These are phyloP conservation scores for Hypericum perforatum DNA, from an alignment of 345 rosid genomes.

Conservation along the genomic window DNA sequence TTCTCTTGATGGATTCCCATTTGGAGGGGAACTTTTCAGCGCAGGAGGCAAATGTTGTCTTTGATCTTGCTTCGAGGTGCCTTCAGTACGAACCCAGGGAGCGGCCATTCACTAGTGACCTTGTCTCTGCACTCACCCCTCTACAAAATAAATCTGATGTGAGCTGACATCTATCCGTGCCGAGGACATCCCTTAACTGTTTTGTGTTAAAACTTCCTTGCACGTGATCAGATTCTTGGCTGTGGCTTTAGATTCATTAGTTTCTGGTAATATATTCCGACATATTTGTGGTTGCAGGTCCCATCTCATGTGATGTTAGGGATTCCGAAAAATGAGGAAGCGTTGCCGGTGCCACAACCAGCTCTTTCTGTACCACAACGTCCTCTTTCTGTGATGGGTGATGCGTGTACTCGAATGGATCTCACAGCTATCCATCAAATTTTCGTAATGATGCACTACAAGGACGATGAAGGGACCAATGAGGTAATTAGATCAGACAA, in stretches of 20 bases:
- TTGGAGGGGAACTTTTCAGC: conserved; percentile 70
- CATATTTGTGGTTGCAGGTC: conserved; percentile 31
- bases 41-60: conserved; percentile 71
- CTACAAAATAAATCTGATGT: conserved; percentile 61
- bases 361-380: conserved; percentile 52
- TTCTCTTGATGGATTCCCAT: conserved; percentile 71
- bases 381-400: conserved; percentile 61
- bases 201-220: neutral
- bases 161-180: conserved; percentile 15
- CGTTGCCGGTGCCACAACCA: conserved; percentile 50
- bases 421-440: conserved; percentile 82
- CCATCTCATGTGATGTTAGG: conserved; percentile 78
- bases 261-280: neutral
- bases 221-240: neutral
- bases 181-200: neutral
- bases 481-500: conserved; percentile 40
- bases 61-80: conserved; percentile 73
- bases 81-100: conserved; percentile 69
- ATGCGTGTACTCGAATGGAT: conserved; percentile 76
- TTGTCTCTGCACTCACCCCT: conserved; percentile 54
- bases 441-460: conserved; percentile 66
- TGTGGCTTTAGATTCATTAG: neutral
- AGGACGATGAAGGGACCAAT: conserved; percentile 78
- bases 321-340: conserved; percentile 57
- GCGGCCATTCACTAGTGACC: conserved; percentile 56